Base-by-base conservation (phyloP, 176 grass and related monocot genomes). In the Hsuehochloa calcarea region DNA sequence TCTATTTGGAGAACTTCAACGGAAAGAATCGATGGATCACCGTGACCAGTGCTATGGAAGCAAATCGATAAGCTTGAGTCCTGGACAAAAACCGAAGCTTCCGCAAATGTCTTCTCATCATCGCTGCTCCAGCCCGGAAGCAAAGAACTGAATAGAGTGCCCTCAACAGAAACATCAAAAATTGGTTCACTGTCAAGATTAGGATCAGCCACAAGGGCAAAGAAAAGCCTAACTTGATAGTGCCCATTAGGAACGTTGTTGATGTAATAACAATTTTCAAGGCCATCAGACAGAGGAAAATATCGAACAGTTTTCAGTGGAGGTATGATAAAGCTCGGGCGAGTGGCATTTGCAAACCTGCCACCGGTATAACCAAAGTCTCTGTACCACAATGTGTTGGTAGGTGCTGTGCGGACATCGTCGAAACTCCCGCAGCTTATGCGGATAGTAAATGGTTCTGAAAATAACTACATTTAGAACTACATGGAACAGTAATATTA, bases 31-130 rank as follows among this genome's bases (percentile, higher is more conserved):
- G 93, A 99, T 64, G 96, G 96, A 87, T 96, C 96, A 39, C 93
- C 96, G 65, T 96, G 96, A 92, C 93, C 93, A 46, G 96, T 99
- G 90, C 96, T 93, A 51, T 96, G 96, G 86, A 99, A 96, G 81
- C 96, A 99, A 90, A 95, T 75, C 11, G 91, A 91, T 5, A 89
- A 86, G 49, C 81, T 89, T 43, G 89, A 90, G 47, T 90, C 91
- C 23, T 78, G 79, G 54, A 99, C 86, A 84, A 92, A 87, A 70
- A 99, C 86, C 51, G 91, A 78, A 38, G 93, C 93, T 61, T 99
- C 96, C 5, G 85, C 91, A 87, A 96, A 99, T 55, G 91, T 94
- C 81, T 92, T 89, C 66, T 99, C 96, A 25, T 92, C 96, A 8
- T 80, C 75, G 0, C 90, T 90, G 86, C 96, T 99, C 96, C 96